Evolutionary conservation across 73 alveolate species (phyloP).

Genomic region (Uronychia binucleata): DNA sequence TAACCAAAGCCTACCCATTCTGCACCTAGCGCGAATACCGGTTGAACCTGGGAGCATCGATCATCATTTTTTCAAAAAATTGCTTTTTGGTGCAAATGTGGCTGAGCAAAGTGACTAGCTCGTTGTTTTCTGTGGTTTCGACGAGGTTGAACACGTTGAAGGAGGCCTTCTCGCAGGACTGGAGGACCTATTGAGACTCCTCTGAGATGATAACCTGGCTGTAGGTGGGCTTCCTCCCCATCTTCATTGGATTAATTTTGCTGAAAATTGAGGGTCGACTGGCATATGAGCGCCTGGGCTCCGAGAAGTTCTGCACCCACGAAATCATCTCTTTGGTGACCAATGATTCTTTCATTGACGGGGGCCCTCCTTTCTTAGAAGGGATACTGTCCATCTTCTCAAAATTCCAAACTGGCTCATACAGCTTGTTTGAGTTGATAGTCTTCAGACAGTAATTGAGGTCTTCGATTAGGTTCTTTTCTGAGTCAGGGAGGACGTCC

Average conservation of each 20-base stretch:
- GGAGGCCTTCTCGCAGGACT: background rate
- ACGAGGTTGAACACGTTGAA: background rate
- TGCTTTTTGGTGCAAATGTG: background rate
- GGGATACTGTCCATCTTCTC: background rate
- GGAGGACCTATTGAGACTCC: background rate
- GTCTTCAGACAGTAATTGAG: constrained; percentile 26
- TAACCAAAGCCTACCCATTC: too few relatives aligned
- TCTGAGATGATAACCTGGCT: background rate
- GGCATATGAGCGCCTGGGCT: background rate
- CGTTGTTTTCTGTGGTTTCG: background rate
- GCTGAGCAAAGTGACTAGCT: background rate
- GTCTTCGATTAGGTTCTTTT: constrained; percentile 14
- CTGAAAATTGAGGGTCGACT: background rate
- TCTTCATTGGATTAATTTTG: too few relatives aligned
- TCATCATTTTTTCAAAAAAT: background rate
- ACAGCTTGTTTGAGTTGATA: constrained; percentile 33
- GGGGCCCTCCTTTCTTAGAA: background rate
- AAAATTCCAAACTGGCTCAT: constrained; percentile 11
- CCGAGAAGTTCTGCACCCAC: background rate
- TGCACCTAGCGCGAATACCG: background rate
- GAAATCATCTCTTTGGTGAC: background rate
- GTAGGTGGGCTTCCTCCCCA: background rate
- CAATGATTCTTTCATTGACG: background rate
- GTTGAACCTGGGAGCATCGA: constrained; percentile 2
- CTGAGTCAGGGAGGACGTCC: constrained; percentile 8